Percentiles rank a stretch among this genome's conserved stretches.
These are phyloP conservation scores for Beauveria brongniartii DNA, from an alignment of 2,329 filamentous ascomycete species.

Conservation along the genomic window DNA sequence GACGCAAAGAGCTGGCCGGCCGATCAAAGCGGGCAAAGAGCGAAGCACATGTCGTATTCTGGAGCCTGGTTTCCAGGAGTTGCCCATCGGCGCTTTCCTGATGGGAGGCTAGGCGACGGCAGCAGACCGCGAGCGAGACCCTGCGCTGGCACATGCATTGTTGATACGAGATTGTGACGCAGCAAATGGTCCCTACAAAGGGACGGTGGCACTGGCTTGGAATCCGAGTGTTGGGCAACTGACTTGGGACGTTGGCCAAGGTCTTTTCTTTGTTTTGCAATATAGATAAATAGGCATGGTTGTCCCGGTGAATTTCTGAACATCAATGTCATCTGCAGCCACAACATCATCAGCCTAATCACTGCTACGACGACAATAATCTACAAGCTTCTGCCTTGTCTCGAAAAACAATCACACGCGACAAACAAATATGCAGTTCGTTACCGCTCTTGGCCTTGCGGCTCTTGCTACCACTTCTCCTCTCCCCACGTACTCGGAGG, in stretches of 20 bases:
- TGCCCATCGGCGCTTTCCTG: not conserved
- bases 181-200: not conserved
- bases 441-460: not conserved
- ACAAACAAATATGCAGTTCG: not conserved
- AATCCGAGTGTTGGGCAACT: not conserved
- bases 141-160: too few species aligned
- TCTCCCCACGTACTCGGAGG: not conserved
- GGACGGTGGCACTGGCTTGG: not conserved
- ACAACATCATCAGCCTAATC: not conserved
- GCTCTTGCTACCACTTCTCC: not conserved
- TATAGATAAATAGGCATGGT: not conserved
- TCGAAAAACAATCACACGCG: not conserved
- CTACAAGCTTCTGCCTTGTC: not conserved
- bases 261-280: not conserved
- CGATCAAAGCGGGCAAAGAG: not conserved
- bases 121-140: too few species aligned
- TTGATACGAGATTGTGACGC: constrained; percentile 1
- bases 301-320: not conserved
- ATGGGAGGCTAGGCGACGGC: not conserved
- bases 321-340: not conserved
- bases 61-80: not conserved
- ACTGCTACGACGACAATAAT: not conserved
- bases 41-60: not conserved
- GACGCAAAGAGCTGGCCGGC: not conserved
- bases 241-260: not conserved